Evolutionary conservation across 768 basidiomycete genomes (phyloP).

Genomic region (Nidularia pulvinata): DNA sequence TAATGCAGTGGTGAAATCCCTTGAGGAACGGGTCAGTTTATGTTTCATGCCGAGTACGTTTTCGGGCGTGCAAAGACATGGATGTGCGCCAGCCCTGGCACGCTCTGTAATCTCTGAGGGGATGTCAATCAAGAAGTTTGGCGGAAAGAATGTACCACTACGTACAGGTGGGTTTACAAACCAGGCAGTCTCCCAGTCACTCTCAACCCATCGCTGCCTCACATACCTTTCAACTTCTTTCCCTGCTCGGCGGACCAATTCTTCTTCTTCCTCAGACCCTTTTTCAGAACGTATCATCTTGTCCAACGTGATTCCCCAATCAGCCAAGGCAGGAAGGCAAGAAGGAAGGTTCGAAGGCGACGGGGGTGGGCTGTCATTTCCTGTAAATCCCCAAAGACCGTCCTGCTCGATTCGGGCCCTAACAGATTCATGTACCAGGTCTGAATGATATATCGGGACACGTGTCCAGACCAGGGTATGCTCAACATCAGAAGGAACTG

Average conservation of each 20-base stretch:
- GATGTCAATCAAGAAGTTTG: slow-evolving; percentile 1
- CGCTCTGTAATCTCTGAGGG: slow-evolving; percentile 75
- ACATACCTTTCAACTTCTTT: slow-evolving; percentile 66
- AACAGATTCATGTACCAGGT: slow-evolving; percentile 50
- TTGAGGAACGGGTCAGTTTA: no score
- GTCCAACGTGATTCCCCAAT: slow-evolving; percentile 71
- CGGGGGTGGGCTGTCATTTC: slow-evolving; percentile 49
- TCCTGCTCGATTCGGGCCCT: slow-evolving; percentile 64
- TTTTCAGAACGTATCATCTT: slow-evolving; percentile 51
- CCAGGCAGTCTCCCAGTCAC: slow-evolving; percentile 90
- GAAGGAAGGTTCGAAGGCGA: slow-evolving; percentile 57
- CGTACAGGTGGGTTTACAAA: slow-evolving; percentile 88
- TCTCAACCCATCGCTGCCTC: slow-evolving; percentile 63
- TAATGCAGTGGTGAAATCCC: no score
- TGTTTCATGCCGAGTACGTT: not conserved
- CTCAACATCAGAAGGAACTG: slow-evolving; percentile 72
- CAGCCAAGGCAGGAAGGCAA: slow-evolving; percentile 61
- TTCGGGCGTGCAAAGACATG: slow-evolving; percentile 76
- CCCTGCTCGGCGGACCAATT: slow-evolving; percentile 47
- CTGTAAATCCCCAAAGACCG: slow-evolving; percentile 85
- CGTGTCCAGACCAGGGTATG: slow-evolving; percentile 81
- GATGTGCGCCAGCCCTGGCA: slow-evolving; percentile 80
- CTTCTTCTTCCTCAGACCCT: slow-evolving; percentile 53
- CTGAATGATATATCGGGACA: slow-evolving; percentile 66
- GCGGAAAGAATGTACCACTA: not conserved